Conservation (phyloP, 2,329 filamentous ascomycete species). For the Aspergillus proliferans region DNA sequence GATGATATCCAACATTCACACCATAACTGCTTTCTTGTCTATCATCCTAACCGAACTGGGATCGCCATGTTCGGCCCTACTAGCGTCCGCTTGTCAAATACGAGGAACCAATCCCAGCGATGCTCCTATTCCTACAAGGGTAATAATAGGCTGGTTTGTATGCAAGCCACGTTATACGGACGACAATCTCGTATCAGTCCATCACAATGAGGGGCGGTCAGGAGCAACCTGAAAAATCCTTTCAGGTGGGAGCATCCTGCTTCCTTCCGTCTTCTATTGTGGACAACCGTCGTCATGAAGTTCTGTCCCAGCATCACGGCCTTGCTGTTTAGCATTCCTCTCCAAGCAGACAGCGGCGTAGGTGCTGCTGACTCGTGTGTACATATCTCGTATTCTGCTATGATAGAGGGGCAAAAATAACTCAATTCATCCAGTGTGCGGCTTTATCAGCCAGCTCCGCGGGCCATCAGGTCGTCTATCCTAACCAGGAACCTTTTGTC, state of each 20-base stretch:
- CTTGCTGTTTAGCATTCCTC: background rate
- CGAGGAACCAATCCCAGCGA: no score
- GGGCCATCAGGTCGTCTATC: conserved; percentile 14
- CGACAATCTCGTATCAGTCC: background rate
- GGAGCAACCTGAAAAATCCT: no score
- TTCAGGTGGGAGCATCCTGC: background rate
- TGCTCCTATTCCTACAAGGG: no score
- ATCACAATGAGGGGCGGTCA: background rate
- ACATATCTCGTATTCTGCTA: background rate
- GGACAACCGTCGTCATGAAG: background rate
- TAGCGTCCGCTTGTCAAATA: no score
- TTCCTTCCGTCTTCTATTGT: background rate
- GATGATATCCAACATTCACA: no score
- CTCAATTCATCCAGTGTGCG: conserved; percentile 3
- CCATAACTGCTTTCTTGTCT: no score
- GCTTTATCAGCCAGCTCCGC: conserved; percentile 4
- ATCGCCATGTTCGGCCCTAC: no score
- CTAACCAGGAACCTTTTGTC: conserved; percentile 11
- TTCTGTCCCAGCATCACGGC: background rate
- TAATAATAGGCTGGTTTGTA: no score
- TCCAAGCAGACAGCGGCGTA: background rate
- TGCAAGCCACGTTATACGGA: no score
- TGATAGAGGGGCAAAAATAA: background rate
- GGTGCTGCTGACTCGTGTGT: background rate
- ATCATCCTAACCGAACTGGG: no score